phyloP scores from a whole-genome alignment of 2,329 filamentous ascomycete species.

The Xylaria hypoxylon region DNA sequence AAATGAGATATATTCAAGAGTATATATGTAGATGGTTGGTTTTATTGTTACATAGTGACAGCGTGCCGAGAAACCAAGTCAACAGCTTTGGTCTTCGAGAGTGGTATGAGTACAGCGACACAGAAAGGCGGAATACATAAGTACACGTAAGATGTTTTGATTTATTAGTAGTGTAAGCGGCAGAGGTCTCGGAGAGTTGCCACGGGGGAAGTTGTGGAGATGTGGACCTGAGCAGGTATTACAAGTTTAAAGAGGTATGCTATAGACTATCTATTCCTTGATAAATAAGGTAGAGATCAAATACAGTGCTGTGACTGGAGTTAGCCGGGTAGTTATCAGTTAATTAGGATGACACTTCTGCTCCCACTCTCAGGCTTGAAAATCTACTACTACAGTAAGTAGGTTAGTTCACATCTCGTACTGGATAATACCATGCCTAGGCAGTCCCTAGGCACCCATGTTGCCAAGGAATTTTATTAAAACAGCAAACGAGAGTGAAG shows the following conservation, averaged over 20 bases:
- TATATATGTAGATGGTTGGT: not conserved
- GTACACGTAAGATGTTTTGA: constrained; percentile 8
- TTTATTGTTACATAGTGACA: not conserved
- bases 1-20: not conserved
- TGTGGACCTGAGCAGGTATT: not conserved
- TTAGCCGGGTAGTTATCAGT: no score
- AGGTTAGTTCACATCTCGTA: no score
- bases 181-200: constrained; percentile 6
- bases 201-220: not conserved
- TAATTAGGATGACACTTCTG: no score
- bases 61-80: not conserved
- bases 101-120: not conserved
- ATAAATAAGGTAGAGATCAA: no score
- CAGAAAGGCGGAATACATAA: constrained; percentile 1
- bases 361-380: no score
- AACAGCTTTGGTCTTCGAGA: not conserved
- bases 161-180: not conserved
- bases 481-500: constrained; percentile 21
- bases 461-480: not conserved
- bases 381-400: no score
- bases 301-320: no score
- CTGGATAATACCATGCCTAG: no score
- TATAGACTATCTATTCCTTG: no score
- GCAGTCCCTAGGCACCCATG: not conserved
- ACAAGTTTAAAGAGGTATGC: not conserved